Evolutionary conservation across 192 early-diverging fungal species (phyloP), one percentile per base, ranked within the genome.

Genomic region (Linnemannia schmuckeri): DNA sequence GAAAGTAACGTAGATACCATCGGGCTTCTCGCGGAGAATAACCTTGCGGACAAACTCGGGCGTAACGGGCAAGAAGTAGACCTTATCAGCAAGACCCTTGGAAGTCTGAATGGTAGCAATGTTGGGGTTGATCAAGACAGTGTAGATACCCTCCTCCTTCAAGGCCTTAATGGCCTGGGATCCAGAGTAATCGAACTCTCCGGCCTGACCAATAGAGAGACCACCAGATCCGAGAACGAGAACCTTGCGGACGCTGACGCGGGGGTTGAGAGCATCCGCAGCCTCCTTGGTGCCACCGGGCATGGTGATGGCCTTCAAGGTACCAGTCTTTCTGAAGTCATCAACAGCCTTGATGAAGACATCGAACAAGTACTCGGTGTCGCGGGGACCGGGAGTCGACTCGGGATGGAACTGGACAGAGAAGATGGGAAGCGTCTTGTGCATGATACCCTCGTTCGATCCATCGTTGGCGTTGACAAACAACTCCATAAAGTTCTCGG

Each of bases 331-430:
- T 57, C 89, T 82, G 75, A 95, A 97, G 75, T 95, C 92, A 80
- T 92, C 89, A 70, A 97, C 91, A 47, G 93, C 91, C 37, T 90
- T 89, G 83, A 99, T 96, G 80, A 99, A 99, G 46, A 97, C 93
- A 87, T 99, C 98, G 83, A 99, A 99, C 66, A 99, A 91, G 82
- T 95, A 97, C 88, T 99, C 98, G 33, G 98, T 98, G 83, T 99
- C 98, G 87, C 96, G 95, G 38, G 98, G 98, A 61, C 98, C 98
- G 15, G 98, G 96, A 33, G 94, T 95, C 15, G 96, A 96, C 90
- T 99, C 98, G 30, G 98, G 98, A 91, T 99, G 98, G 93, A 99
- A 99, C 91, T 99, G 98, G 10, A 99, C 98, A 76, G 96, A 96
- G 89, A 98, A 99, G 89, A 96, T 97, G 38, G 98, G 98, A 24